phyloP scores from a whole-genome alignment of 2,329 filamentous ascomycete genomes.

The Ophiostoma sp. region DNA sequence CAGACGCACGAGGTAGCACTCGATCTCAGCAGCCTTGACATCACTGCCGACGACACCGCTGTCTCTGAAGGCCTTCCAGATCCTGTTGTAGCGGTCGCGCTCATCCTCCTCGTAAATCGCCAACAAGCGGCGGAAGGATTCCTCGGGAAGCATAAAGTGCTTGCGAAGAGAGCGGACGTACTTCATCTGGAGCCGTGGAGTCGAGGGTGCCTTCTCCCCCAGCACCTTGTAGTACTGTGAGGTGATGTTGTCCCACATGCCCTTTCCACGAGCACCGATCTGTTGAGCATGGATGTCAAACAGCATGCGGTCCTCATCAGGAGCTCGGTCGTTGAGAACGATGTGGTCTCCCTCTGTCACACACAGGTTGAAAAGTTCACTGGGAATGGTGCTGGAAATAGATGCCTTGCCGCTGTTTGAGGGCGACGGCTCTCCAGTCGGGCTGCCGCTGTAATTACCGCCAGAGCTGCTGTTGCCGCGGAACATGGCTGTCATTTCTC shows the following conservation, averaged over 20 bases:
- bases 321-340: constrained; percentile 41
- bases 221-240: constrained; percentile 39
- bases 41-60: constrained; percentile 47
- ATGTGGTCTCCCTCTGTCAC: neutral
- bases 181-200: constrained; percentile 53
- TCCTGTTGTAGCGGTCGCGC: constrained; percentile 39
- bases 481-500: neutral
- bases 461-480: neutral
- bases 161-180: constrained; percentile 47
- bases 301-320: constrained; percentile 45
- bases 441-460: neutral
- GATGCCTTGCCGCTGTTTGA: neutral
- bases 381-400: neutral
- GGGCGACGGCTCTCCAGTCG: neutral
- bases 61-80: constrained; percentile 44
- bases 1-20: constrained; percentile 45
- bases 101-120: constrained; percentile 41
- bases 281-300: constrained; percentile 46
- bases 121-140: constrained; percentile 31
- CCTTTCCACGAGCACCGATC: constrained; percentile 46
- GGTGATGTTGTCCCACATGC: constrained; percentile 54
- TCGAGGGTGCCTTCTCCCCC: constrained; percentile 21
- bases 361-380: neutral
- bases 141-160: constrained; percentile 43
- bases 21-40: constrained; percentile 46